Evolutionary conservation across 495 filamentous ascomycete genomes (phyloP).

Genomic region (Neurospora tetraspora): DNA sequence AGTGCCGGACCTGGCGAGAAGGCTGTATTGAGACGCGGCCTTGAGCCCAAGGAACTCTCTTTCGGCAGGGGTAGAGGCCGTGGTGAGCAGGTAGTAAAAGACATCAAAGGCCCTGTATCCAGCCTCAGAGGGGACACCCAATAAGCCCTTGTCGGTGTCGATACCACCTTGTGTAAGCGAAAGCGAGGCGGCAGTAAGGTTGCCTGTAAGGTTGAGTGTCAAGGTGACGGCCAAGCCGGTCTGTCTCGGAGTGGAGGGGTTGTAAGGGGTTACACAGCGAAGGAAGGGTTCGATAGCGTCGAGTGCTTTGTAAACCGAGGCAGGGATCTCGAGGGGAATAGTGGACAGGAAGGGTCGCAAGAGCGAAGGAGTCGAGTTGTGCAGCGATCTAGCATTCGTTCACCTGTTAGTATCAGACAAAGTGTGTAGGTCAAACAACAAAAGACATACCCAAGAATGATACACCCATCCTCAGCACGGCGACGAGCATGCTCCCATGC

Average conservation of each 20-base stretch:
- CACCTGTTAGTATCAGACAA: background rate
- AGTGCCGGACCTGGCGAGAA: slow-evolving; percentile 74
- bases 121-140: slow-evolving; percentile 66
- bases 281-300: slow-evolving; percentile 76
- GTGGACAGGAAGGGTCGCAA: slow-evolving; percentile 71
- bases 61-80: slow-evolving; percentile 81
- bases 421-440: background rate
- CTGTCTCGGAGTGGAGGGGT: slow-evolving; percentile 75
- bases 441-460: slow-evolving; percentile 67
- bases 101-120: slow-evolving; percentile 96
- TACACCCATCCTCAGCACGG: slow-evolving; percentile 90
- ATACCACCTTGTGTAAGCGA: slow-evolving; percentile 81
- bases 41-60: slow-evolving; percentile 84
- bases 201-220: slow-evolving; percentile 71
- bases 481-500: slow-evolving; percentile 97
- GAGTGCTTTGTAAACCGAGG: slow-evolving; percentile 62
- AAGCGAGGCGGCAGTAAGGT: slow-evolving; percentile 62
- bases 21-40: slow-evolving; percentile 61
- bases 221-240: slow-evolving; percentile 71
- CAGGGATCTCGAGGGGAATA: slow-evolving; percentile 68
- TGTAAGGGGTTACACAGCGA: slow-evolving; percentile 76
- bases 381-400: slow-evolving; percentile 54
- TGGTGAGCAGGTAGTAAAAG: slow-evolving; percentile 92
- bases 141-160: slow-evolving; percentile 69
- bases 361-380: slow-evolving; percentile 78